Conservation (phyloP, 2,329 filamentous ascomycete genomes). For the Colletotrichum caudatum region DNA sequence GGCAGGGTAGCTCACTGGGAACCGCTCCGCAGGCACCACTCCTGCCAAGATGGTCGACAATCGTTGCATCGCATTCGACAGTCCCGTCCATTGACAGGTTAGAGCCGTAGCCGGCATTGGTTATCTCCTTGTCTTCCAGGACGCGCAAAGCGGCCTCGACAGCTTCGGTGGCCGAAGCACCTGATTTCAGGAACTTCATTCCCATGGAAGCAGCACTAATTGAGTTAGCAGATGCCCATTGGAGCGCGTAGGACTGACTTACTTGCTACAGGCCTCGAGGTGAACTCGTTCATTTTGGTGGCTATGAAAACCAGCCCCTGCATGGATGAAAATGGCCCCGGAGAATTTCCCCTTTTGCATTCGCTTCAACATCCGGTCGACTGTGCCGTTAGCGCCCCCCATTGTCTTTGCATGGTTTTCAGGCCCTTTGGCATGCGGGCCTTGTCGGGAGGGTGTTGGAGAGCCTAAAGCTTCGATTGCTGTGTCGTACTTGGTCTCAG, state of each 20-base stretch:
- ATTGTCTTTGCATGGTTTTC: slow-evolving; percentile 1
- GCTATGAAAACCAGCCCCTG: slow-evolving; percentile 94
- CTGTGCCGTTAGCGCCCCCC: slow-evolving; percentile 54
- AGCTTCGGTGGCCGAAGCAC: slow-evolving; percentile 85
- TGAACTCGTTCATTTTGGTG: slow-evolving; percentile 86
- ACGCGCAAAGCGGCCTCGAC: slow-evolving; percentile 89
- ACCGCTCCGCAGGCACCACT: slow-evolving; percentile 95
- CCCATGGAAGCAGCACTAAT: slow-evolving; percentile 82
- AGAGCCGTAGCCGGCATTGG: slow-evolving; percentile 95
- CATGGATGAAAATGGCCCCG: slow-evolving; percentile 92
- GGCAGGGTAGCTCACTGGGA: slow-evolving; percentile 72
- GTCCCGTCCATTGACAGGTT: slow-evolving; percentile 91
- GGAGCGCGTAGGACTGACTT: slow-evolving; percentile 52
- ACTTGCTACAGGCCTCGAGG: slow-evolving; percentile 90
- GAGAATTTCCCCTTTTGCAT: slow-evolving; percentile 54
- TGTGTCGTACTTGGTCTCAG: slow-evolving; percentile 12
- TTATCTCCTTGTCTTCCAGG: slow-evolving; percentile 94
- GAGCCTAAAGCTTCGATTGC: not conserved
- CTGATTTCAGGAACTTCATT: slow-evolving; percentile 83
- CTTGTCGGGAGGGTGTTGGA: not conserved
- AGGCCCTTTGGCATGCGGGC: not conserved
- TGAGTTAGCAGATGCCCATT: slow-evolving; percentile 4
- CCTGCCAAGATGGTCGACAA: slow-evolving; percentile 90
- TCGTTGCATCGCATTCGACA: slow-evolving; percentile 94
- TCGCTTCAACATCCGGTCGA: slow-evolving; percentile 55